A percentile compares a stretch with the other conserved stretches of the same genome.
These are phyloP conservation scores for Rehmannia glutinosa DNA, from an alignment of 257 asterid species.

Conservation along the genomic window DNA sequence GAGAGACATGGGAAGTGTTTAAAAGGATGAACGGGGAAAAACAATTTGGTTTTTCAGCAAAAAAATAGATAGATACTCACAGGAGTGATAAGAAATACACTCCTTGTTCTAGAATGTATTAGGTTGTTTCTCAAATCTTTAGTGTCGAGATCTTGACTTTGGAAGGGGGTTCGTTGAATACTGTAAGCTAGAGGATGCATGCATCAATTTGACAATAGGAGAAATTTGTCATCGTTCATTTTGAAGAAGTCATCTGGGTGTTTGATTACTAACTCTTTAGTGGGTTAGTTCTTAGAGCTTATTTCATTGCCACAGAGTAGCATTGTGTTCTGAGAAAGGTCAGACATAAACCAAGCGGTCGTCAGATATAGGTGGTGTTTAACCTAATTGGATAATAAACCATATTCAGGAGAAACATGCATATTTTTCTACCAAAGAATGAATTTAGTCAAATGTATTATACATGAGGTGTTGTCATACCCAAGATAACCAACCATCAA, in stretches of 20 bases:
- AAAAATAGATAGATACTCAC: too few relatives aligned
- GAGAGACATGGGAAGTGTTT: too few relatives aligned
- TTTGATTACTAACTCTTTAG: not conserved
- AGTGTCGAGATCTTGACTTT: not conserved
- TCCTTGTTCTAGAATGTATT: not conserved
- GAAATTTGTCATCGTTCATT: not conserved
- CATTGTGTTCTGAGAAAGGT: not conserved
- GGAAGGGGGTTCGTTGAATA: not conserved
- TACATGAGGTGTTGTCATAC: conserved; percentile 42
- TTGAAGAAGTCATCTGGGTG: not conserved
- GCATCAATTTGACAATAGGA: not conserved
- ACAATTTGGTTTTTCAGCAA: too few relatives aligned
- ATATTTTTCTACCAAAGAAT: not conserved
- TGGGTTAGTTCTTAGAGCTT: not conserved
- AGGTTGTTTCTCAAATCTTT: not conserved
- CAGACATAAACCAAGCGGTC: too few relatives aligned
- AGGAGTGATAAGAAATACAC: too few relatives aligned
- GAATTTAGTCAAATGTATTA: not conserved
- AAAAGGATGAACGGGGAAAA: too few relatives aligned
- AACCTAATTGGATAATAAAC: not conserved
- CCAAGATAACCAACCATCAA: conserved; percentile 98
- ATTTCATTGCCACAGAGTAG: not conserved
- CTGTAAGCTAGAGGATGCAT: not conserved
- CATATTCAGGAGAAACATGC: not conserved
- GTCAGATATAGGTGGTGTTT: not conserved